phyloP scores from a whole-genome alignment of 305 asterid species.

The Solanum hybrid region DNA sequence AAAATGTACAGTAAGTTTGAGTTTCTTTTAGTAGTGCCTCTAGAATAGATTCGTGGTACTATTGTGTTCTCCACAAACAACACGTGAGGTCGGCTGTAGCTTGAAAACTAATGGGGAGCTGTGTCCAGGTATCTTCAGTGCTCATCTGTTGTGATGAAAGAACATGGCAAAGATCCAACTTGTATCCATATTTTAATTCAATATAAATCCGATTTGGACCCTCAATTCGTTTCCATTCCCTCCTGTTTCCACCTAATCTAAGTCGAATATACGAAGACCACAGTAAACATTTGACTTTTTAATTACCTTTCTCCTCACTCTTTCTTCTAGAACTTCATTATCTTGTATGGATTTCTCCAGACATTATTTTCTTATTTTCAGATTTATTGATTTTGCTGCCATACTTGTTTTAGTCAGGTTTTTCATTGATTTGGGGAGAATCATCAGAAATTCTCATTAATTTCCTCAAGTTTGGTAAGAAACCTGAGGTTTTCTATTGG shows the following conservation, averaged over 20 bases:
- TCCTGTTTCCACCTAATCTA: neutral
- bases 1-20: neutral
- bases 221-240: neutral
- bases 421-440: slow-evolving; percentile 20
- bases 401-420: slow-evolving; percentile 2
- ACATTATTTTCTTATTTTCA: slow-evolving; percentile 7
- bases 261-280: neutral
- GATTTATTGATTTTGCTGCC: slow-evolving; percentile 12
- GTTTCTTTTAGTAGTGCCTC: neutral
- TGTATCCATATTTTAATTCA: neutral
- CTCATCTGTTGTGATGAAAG: neutral
- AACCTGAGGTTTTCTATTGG: slow-evolving; percentile 60
- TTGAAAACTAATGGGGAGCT: neutral
- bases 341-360: slow-evolving; percentile 2
- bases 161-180: neutral
- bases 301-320: neutral
- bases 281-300: neutral
- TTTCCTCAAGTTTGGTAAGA: slow-evolving; percentile 51
- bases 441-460: slow-evolving; percentile 41
- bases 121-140: neutral
- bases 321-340: neutral
- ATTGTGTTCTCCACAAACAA: neutral
- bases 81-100: neutral
- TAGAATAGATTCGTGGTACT: neutral
- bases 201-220: neutral